phyloP scores from a whole-genome alignment of 2,329 filamentous ascomycete genomes.

The Aureobasidium sp. region DNA sequence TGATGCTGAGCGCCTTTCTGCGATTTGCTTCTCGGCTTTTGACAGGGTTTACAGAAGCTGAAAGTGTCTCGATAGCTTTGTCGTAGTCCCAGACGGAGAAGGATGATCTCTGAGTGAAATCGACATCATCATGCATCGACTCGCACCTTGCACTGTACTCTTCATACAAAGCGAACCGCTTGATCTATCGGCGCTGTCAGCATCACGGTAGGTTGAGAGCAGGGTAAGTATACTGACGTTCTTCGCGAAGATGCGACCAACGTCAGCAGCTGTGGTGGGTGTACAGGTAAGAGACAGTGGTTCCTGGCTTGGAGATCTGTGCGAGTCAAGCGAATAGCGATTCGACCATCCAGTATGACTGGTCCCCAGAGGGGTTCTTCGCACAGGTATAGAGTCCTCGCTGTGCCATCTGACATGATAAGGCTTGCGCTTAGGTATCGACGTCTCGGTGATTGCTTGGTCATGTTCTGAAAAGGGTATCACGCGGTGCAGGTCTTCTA shows the following conservation, averaged over 20 bases:
- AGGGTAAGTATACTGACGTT: slow-evolving; percentile 34
- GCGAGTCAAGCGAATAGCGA: slow-evolving; percentile 40
- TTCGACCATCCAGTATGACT: slow-evolving; percentile 21
- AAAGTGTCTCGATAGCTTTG: slow-evolving; percentile 74
- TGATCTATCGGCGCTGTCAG: slow-evolving; percentile 49
- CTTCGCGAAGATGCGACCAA: slow-evolving; percentile 46
- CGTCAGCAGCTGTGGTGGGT: slow-evolving; percentile 44
- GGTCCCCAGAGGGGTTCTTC: slow-evolving; percentile 17
- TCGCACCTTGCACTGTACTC: slow-evolving; percentile 89
- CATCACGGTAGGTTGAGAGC: slow-evolving; percentile 12
- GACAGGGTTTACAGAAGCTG: slow-evolving; percentile 64
- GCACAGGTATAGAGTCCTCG: slow-evolving; percentile 36
- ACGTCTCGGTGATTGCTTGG: slow-evolving; percentile 21
- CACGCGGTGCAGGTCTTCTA: slow-evolving; percentile 62
- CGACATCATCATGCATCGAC: slow-evolving; percentile 70
- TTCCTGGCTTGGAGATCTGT: slow-evolving; percentile 32
- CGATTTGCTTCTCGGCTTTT: slow-evolving; percentile 54
- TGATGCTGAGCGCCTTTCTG: slow-evolving; percentile 71
- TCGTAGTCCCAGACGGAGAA: slow-evolving; percentile 74
- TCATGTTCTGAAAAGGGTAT: slow-evolving; percentile 56
- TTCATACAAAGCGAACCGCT: slow-evolving; percentile 77
- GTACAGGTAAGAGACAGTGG: slow-evolving; percentile 37
- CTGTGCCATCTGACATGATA: slow-evolving; percentile 42
- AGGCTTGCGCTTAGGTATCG: slow-evolving; percentile 21
- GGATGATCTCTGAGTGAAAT: slow-evolving; percentile 56